Conservation (phyloP, 1,139 yeast species). For the Geotrichum candidum region DNA sequence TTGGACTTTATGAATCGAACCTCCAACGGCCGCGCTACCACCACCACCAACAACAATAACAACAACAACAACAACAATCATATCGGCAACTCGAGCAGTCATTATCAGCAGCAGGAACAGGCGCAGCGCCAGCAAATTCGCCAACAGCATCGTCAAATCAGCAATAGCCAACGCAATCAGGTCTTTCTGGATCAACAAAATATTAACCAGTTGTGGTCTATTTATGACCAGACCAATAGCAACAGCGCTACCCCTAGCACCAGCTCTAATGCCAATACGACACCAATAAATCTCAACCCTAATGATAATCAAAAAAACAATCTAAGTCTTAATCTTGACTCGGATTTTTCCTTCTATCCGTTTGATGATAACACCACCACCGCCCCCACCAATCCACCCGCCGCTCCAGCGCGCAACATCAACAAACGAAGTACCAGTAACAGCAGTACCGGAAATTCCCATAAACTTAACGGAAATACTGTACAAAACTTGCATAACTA, state of each 20-base stretch:
- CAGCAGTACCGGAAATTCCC: background rate
- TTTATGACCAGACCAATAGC: background rate
- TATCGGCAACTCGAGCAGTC: background rate
- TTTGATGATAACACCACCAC: background rate
- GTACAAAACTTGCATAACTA: background rate
- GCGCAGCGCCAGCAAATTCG: conserved; percentile 18
- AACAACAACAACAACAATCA: conserved; percentile 18
- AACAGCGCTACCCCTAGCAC: background rate
- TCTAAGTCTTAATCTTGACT: conserved; percentile 10
- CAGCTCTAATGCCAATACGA: background rate
- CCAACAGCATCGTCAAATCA: conserved; percentile 15
- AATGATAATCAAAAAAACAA: conserved; percentile 11
- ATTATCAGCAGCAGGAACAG: conserved; percentile 17
- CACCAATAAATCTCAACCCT: background rate
- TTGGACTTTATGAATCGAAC: conserved; percentile 22
- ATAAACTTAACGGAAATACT: background rate
- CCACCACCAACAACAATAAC: conserved; percentile 12
- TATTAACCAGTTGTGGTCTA: background rate
- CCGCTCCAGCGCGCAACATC: background rate
- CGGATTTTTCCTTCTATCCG: background rate
- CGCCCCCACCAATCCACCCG: background rate
- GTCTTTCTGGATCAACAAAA: conserved; percentile 7
- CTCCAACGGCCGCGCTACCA: conserved; percentile 19
- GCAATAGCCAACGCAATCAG: background rate
- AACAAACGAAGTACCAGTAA: background rate